These are phyloP conservation scores for Wickerhamomyces chambardii DNA, from an alignment of 805 yeast species.

Conservation along the genomic window DNA sequence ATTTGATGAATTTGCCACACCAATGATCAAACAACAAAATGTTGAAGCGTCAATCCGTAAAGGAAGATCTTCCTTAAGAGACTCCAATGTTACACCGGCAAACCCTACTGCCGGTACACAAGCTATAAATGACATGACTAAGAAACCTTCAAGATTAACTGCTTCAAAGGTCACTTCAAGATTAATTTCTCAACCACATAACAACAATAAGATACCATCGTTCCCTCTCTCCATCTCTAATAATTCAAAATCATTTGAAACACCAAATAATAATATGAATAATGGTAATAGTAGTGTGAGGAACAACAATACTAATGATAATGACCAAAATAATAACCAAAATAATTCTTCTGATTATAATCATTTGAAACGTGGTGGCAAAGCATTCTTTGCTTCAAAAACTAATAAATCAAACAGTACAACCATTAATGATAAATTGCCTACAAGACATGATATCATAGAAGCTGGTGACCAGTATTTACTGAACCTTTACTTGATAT, in stretches of 20 bases:
- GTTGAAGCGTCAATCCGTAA: conserved; percentile 31
- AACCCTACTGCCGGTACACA: conserved; percentile 4
- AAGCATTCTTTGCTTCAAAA: neutral
- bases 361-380: conserved; percentile 4
- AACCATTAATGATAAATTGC: too few relatives aligned
- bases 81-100: neutral
- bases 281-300: too few relatives aligned
- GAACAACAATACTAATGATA: conserved; percentile 1
- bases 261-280: too few relatives aligned
- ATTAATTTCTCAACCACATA: conserved; percentile 31
- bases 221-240: conserved; percentile 5
- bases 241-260: neutral
- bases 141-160: conserved; percentile 21
- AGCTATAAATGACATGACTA: too few relatives aligned
- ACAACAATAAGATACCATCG: conserved; percentile 1
- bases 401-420: too few relatives aligned
- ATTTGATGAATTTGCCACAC: conserved; percentile 28
- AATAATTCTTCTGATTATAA: neutral
- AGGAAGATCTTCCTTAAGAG: conserved; percentile 15
- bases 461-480: conserved; percentile 29
- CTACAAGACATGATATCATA: too few relatives aligned
- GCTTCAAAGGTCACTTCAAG: conserved; percentile 39
- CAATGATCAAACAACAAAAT: conserved; percentile 25
- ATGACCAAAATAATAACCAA: too few relatives aligned
- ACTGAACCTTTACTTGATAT: conserved; percentile 35